Conservation (phyloP, 148 eudicot species). For the Rheum nobile region DNA sequence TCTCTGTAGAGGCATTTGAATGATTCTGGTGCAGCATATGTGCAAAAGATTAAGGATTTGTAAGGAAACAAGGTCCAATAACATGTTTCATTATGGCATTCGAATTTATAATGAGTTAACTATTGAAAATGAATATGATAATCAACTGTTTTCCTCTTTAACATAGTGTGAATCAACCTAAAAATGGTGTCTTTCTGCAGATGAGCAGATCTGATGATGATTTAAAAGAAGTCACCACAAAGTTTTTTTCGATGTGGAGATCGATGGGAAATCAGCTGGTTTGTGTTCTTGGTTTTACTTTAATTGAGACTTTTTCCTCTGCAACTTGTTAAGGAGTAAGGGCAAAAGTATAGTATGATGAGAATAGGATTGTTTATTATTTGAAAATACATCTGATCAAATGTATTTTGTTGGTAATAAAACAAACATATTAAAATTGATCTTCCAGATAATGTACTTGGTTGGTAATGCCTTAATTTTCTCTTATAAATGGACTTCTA, state of each 20-base stretch:
- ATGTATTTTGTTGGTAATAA: no score
- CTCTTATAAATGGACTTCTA: no score
- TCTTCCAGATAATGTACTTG: no score
- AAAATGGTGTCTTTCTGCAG: slow-evolving; percentile 3
- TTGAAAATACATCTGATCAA: no score
- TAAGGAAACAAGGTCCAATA: slow-evolving; percentile 26
- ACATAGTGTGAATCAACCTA: background rate
- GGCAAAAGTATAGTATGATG: background rate
- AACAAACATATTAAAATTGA: no score
- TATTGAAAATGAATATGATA: background rate
- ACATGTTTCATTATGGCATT: background rate
- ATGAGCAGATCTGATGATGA: background rate
- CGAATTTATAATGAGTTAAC: slow-evolving; percentile 8
- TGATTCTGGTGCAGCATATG: slow-evolving; percentile 39
- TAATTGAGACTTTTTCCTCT: background rate
- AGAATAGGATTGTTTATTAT: background rate
- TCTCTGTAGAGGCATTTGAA: slow-evolving; percentile 47
- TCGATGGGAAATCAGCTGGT: slow-evolving; percentile 67
- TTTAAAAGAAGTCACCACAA: slow-evolving; percentile 47
- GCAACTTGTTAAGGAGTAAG: background rate
- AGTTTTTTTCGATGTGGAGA: slow-evolving; percentile 84
- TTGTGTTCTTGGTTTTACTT: slow-evolving; percentile 11
- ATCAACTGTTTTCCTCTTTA: background rate
- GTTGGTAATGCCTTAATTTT: no score
- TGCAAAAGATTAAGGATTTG: slow-evolving; percentile 16